These are phyloP conservation scores for Ogataea pignaliae DNA, from an alignment of 805 yeast genomes.

Conservation along the genomic window DNA sequence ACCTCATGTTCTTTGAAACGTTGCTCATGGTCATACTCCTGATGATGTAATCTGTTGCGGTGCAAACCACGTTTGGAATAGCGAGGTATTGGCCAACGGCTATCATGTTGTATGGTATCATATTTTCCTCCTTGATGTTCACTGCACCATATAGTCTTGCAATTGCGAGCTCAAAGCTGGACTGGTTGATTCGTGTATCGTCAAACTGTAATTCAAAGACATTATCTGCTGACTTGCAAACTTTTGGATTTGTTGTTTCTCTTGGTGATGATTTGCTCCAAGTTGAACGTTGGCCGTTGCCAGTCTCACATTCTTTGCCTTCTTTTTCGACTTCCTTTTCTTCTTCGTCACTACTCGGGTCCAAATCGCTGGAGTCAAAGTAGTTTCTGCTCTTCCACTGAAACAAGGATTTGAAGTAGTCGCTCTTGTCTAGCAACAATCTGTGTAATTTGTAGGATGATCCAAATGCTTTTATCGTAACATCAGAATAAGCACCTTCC, in stretches of 20 bases:
- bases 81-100: slow-evolving; percentile 48
- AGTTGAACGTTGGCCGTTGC: background rate
- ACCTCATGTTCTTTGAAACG: slow-evolving; percentile 33
- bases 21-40: slow-evolving; percentile 32
- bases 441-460: slow-evolving; percentile 41
- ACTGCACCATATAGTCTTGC: slow-evolving; percentile 43
- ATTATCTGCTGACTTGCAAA: background rate
- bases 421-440: slow-evolving; percentile 41
- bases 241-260: background rate
- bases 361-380: background rate
- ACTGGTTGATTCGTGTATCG: slow-evolving; percentile 37
- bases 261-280: too few species aligned
- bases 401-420: slow-evolving; percentile 43
- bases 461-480: slow-evolving; percentile 43
- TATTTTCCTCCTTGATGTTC: slow-evolving; percentile 29
- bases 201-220: slow-evolving; percentile 33
- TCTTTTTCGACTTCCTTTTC: slow-evolving; percentile 3
- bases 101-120: slow-evolving; percentile 38
- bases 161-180: slow-evolving; percentile 46
- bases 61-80: slow-evolving; percentile 40
- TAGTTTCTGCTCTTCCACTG: slow-evolving; percentile 35
- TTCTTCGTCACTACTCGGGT: background rate
- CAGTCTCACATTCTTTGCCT: slow-evolving; percentile 2
- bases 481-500: slow-evolving; percentile 45
- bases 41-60: slow-evolving; percentile 38